A percentile compares a stretch with the other conserved stretches of the same genome.
Evolutionary conservation across 129 eudicot genomes (phyloP).

Genomic region (Centella asiatica): DNA sequence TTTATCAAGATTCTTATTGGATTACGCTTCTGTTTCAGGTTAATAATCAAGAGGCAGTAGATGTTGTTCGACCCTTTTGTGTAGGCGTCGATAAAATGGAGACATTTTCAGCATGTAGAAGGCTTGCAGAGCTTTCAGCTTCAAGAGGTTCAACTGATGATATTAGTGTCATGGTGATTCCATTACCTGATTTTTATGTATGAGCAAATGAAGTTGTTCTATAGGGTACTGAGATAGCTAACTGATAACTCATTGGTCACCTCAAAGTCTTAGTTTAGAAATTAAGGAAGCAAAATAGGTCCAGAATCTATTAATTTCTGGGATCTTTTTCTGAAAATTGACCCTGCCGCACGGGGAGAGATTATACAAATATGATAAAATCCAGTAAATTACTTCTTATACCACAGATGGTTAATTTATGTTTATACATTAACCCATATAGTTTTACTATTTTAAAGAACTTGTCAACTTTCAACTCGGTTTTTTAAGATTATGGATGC

Average conservation of each 20-base stretch:
- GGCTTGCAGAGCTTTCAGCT: conserved; percentile 58
- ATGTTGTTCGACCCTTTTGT: conserved; percentile 45
- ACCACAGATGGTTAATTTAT: too few species aligned
- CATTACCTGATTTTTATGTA: conserved; percentile 29
- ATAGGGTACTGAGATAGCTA: not conserved
- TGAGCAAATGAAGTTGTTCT: conserved; percentile 3
- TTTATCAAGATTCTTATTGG: conserved; percentile 2
- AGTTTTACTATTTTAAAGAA: too few species aligned
- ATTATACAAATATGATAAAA: not conserved
- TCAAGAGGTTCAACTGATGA: conserved; percentile 75
- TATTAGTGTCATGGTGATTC: conserved; percentile 62
- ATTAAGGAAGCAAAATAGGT: not conserved
- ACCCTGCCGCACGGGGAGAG: not conserved
- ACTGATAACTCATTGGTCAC: not conserved
- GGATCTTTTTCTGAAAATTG: not conserved
- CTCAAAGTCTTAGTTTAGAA: not conserved
- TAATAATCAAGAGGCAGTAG: conserved; percentile 81
- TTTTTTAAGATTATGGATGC: not conserved
- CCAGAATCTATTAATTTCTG: too few species aligned
- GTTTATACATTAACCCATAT: too few species aligned
- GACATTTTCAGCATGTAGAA: conserved; percentile 51
- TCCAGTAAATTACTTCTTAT: not conserved
- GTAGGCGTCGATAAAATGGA: conserved; percentile 28
- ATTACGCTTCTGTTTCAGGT: conserved; percentile 37
- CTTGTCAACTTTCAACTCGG: not conserved